Evolutionary conservation across 1,284 basidiomycete species (phyloP), one percentile per base, ranked within the genome.

Genomic region (Leccinum pallidistipes): DNA sequence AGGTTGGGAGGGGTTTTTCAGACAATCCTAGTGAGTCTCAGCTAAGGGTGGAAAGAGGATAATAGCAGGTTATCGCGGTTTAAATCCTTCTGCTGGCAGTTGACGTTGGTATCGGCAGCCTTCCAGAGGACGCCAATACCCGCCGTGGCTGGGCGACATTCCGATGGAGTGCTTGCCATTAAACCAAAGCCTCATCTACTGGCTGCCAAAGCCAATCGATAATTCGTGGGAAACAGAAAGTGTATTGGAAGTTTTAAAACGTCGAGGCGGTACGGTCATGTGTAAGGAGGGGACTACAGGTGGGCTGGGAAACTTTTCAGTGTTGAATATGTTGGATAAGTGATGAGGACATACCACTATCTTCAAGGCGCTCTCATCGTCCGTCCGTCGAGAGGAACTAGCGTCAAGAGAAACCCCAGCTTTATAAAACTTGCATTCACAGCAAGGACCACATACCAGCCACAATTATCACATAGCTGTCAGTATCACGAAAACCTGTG

Each of bases 391-490:
- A 21, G 56, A 55, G 55, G 3, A 60, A 43, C 18, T 24, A 11
- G 21, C 6, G 51, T 32, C 47, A 9, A 11, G 21, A 14, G 11
- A 54, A 8, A 36, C 32, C 45, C 21, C 2, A 7, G 24, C 29
- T 51, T 51, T 51, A 51, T 51, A 51, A 4, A 16, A 9, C 14
- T 5, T 50, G 24, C 16, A 29, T 27, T 52, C 57, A 69, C 69
- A 71, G 69, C 64, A 65, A 59, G 27, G 60, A 69, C 61, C 31
- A 65, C 58, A 65, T 53, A 40, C 24, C 65, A 21, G 43, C 53
- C 29, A 49, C 27, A 43, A 21, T 18, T 24, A 40, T 34, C 12
- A 43, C 52, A 58, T 62, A 31, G 52, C 50, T 54, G 16, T 60
- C 4, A 49, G 31, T 12, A 36, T 7, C 1, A n/a, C 45, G 52